These are phyloP conservation scores for Mychonastes homosphaera DNA, from an alignment of 139 green algal species.

Conservation along the genomic window DNA sequence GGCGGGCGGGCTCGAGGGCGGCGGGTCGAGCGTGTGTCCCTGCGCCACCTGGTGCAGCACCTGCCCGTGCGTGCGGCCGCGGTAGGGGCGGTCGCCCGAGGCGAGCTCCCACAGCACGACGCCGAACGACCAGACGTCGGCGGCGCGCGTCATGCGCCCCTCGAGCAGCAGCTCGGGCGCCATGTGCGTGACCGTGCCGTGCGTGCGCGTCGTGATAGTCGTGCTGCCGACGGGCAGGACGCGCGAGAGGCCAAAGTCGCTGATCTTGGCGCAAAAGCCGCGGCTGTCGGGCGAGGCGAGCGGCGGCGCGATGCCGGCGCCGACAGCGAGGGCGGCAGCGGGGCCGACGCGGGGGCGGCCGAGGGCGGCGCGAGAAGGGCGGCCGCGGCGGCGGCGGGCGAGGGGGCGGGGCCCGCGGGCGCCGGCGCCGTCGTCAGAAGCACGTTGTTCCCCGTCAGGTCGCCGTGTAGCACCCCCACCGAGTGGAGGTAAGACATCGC, in stretches of 20 bases:
- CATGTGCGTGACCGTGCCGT: constrained; percentile 27
- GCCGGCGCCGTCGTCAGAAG: constrained; percentile 23
- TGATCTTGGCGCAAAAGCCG: constrained; percentile 39
- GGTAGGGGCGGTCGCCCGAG: constrained; percentile 36
- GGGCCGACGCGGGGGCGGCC: neutral
- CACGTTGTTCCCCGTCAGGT: constrained; percentile 52
- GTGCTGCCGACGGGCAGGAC: constrained; percentile 28
- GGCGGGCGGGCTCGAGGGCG: too few species aligned
- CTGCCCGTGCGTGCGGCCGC: constrained; percentile 39
- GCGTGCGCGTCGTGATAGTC: constrained; percentile 28
- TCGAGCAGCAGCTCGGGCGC: constrained; percentile 45
- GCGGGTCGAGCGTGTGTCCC: too few species aligned
- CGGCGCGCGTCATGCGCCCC: constrained; percentile 16
- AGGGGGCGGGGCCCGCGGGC: neutral
- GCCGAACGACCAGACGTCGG: constrained; percentile 20
- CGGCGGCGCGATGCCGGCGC: neutral
- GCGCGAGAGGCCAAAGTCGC: constrained; percentile 57
- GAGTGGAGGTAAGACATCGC: constrained; percentile 54
- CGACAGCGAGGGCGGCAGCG: neutral
- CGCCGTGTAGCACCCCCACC: constrained; percentile 45
- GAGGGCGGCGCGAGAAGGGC: neutral
- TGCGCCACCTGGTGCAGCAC: constrained; percentile 30
- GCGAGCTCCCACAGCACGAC: constrained; percentile 50
- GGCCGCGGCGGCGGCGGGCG: neutral
- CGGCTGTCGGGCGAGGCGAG: constrained; percentile 14